phyloP scores from a whole-genome alignment of 73 alveolate genomes.

The Paramecium primaurelia region DNA sequence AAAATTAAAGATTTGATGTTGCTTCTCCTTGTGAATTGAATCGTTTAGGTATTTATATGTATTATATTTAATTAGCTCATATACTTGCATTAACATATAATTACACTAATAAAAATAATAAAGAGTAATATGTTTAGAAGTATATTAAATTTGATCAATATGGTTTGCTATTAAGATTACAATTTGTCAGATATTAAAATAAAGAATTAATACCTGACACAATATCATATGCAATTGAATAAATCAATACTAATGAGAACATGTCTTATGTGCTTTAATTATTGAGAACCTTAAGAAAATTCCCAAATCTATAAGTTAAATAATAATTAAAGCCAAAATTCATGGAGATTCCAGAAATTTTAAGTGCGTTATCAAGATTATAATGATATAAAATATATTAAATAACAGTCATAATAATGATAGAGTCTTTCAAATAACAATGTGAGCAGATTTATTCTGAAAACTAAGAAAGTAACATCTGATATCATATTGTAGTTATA shows the following conservation, averaged over 20 bases:
- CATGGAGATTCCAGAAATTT: neutral
- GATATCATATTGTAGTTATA: neutral
- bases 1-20: neutral
- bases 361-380: neutral
- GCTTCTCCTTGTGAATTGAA: neutral
- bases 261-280: neutral
- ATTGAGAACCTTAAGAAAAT: neutral
- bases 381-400: neutral
- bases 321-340: neutral
- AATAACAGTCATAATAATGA: neutral
- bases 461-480: neutral
- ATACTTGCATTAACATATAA: conserved; percentile 8
- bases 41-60: neutral
- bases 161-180: neutral
- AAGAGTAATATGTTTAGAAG: conserved; percentile 7
- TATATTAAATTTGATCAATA: neutral
- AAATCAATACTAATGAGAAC: neutral
- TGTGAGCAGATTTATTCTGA: neutral
- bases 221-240: neutral
- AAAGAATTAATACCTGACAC: neutral
- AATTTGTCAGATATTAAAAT: neutral
- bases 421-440: neutral
- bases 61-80: neutral
- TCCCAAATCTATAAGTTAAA: neutral
- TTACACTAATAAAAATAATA: neutral